These are phyloP conservation scores for Pugionium cornutum DNA, from an alignment of 345 rosid species.

Conservation along the genomic window DNA sequence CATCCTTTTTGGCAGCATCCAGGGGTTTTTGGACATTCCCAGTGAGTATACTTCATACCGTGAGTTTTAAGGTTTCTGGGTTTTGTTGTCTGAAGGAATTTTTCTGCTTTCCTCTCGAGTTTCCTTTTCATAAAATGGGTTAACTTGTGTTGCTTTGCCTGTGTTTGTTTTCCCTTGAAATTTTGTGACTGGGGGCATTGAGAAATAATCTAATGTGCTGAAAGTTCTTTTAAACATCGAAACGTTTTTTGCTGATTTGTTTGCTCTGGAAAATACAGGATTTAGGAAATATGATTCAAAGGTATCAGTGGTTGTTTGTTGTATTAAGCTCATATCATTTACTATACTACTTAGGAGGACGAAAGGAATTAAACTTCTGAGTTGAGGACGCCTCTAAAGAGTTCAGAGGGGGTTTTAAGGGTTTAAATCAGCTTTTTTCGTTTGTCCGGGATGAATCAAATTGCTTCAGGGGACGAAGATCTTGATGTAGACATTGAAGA, in stretches of 20 bases:
- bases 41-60: conserved; percentile 21
- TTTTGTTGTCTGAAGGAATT: not conserved
- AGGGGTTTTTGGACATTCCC: conserved; percentile 26
- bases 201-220: not conserved
- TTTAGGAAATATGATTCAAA: not conserved
- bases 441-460: conserved; percentile 42
- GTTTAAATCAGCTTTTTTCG: conserved; percentile 19
- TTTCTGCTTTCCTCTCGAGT: not conserved
- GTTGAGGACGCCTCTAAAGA: not conserved
- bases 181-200: no score
- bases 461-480: conserved; percentile 41
- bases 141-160: not conserved
- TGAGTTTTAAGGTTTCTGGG: conserved; percentile 23
- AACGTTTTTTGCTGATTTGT: not conserved
- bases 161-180: no score
- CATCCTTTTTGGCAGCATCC: conserved; percentile 16
- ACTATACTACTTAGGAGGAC: conserved; percentile 12
- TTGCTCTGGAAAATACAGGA: not conserved
- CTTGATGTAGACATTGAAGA: conserved; percentile 66
- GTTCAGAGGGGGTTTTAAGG: not conserved
- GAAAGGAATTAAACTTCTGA: not conserved
- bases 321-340: conserved; percentile 10
- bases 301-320: conserved; percentile 1
- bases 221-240: not conserved
- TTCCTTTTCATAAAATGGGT: not conserved